Base-by-base conservation (phyloP, 2,329 filamentous ascomycete genomes). In the Cadophora malorum region DNA sequence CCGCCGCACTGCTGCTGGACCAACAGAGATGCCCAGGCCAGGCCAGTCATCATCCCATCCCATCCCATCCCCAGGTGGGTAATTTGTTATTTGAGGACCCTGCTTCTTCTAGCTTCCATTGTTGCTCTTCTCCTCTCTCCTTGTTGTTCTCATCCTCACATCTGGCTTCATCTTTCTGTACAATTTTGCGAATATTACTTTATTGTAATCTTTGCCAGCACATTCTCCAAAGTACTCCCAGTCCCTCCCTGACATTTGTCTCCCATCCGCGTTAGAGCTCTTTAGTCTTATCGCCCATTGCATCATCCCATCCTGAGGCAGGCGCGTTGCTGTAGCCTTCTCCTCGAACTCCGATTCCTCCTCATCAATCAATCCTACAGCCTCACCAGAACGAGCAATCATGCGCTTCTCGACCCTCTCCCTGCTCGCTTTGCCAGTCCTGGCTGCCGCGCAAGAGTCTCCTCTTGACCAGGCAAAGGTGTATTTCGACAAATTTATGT, bases 401-500 rank as follows among this genome's bases (percentile, higher is more conserved):
- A 90, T 90, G 88, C 88, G 86, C 77, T 84, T 90, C 80, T 84
- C 86, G 66, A 76, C 79, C 67, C 78, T 83, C 71, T 72, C 84
- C 65, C 75, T 85, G 63, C 79, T 87, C 75, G 83, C 84, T 59
- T 81, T 90, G 77, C 86, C 88, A 72, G 79, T 87, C 19, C 80
- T 90, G 72, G 83, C 81, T 41, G 83, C 83, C 25, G 84, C 86
- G 31, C 84, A 87, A 69, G 83, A 83, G 83, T 70, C 82, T 81
- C 72, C 82, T 80, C 62, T 82, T 67, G 82, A 83, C 63, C 83
- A 88, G 78, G 88, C 88, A 79, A 84, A 86, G 79, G 87, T 85
- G 78, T 83, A 92, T 74, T 80, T 91, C 70, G 86, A 88, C 76
- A 87, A 88, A 78, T 79, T 86, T 64, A 84, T 84, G 74, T 82